A percentile compares a stretch with the other conserved stretches of the same genome.
Conservation (phyloP, 768 basidiomycete genomes). For the Xerocomellus amylosporus region DNA sequence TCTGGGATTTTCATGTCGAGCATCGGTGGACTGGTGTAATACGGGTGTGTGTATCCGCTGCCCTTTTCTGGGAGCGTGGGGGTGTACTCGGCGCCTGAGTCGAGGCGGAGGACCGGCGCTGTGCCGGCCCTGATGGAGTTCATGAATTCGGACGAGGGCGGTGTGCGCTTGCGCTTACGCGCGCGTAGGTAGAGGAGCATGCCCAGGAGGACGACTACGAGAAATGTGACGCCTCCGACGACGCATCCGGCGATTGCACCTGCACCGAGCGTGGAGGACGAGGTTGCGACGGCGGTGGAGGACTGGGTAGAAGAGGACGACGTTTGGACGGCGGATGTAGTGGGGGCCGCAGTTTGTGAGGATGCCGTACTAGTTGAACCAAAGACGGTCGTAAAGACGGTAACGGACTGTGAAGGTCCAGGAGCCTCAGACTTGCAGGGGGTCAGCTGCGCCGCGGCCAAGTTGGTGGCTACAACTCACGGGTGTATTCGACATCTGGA, state of each 20-base stretch:
- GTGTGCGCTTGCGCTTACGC: conserved; percentile 39
- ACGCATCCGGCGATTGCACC: conserved; percentile 56
- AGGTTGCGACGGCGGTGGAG: conserved; percentile 5
- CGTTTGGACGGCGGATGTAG: too few species aligned
- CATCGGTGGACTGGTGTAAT: conserved; percentile 4
- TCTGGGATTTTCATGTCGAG: conserved; percentile 16
- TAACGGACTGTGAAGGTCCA: too few species aligned
- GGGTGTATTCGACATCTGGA: conserved; percentile 1
- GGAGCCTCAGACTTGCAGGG: neutral
- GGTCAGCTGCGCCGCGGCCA: conserved; percentile 2
- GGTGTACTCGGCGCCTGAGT: conserved; percentile 16
- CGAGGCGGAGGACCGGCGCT: conserved; percentile 29
- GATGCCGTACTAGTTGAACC: too few species aligned
- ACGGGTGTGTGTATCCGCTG: conserved; percentile 4
- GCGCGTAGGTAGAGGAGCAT: conserved; percentile 43
- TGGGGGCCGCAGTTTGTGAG: too few species aligned
- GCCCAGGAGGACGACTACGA: conserved; percentile 35
- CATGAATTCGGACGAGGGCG: conserved; percentile 62
- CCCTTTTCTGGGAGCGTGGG: conserved; percentile 19
- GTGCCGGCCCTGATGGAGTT: conserved; percentile 25
- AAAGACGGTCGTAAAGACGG: too few species aligned
- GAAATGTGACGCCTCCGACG: conserved; percentile 45
- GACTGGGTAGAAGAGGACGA: neutral
- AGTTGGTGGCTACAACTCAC: conserved; percentile 1
- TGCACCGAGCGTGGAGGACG: conserved; percentile 21